Base-by-base conservation (phyloP, 2,329 filamentous ascomycete species). In the Dactylellina parvicollis region DNA sequence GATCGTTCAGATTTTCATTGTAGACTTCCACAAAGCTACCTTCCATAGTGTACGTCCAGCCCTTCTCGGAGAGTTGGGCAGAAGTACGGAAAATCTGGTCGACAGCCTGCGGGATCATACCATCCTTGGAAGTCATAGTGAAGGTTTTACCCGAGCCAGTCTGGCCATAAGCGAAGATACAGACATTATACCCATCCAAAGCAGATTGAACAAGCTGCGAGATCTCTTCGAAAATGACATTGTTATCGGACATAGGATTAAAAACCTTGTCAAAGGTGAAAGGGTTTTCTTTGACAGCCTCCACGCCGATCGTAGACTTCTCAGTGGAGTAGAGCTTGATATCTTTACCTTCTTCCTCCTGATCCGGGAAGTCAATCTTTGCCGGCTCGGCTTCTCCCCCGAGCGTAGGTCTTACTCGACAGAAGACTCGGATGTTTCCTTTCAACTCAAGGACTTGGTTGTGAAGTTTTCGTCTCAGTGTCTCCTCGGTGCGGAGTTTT, bases 381-480 rank as follows among this genome's bases (percentile, higher is more conserved):
- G 94, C 92, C 10, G 87, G 84, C 4, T 88, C 88, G 7, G 81
- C 81, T 66, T 90, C 89, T 0, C 83, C 80, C 22, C 83, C 84
- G 20, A 90, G 83, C 0, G 89, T 83, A 0, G 95, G 95, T 40
- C 96, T 89, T 26, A 98, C 94, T 79, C 95, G 89, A 79, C 94
- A 98, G 87, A 99, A 99, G 76, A 99, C 95, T 18, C 95, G 90
- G 78, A 99, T 99, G 79, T 99, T 99, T 78, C 95, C 95, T 81
- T 96, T 97, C 71, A 99, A 86, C 79, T 99, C 95, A 80, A 99
- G 92, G 49, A 99, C 94, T 80, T 96, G 95, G 81, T 98, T 98
- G 83, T 98, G 96, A 0, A 99, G 86, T 77, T 96, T 94, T 20
- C 95, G 87, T 12, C 95, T 88, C 55, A 96, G 84, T 0, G 91